Evolutionary conservation across 164 flowering plant species (phyloP), one percentile per base, ranked within the genome.

Genomic region (Berberis vulgaris): DNA sequence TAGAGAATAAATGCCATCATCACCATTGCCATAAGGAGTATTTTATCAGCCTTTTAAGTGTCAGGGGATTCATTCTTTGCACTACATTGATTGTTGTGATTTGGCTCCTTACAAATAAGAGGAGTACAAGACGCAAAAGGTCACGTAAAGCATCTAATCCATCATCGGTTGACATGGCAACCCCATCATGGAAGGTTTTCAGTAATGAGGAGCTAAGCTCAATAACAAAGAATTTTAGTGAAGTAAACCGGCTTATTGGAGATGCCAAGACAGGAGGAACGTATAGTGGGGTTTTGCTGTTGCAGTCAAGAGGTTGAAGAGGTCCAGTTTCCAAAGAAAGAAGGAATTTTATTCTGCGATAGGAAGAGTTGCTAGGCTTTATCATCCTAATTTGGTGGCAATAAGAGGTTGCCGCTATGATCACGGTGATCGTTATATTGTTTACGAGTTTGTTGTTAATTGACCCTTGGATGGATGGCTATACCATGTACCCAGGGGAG

Each of bases 261-360:
- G 96, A 89, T 80, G 86, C 91, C 66, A 92, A 92, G 72, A 88
- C 96, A 6, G 97, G 97, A 45, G 91, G 96, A 49, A 92, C 98
- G 2, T 92, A 85, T 59, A 78, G 90, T 66, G 98, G 98, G 57
- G 63, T 83, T 70, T 71, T 88, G 64, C 82, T 88, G 89, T 90
- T 44, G 97, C 92, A 38, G 86, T 93, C 47, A 93, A 93, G 76
- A 88, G 89, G 79, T 76, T 93, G 76, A 93, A 90, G 74, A 84
- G 92, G 75, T 85, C 95, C 43, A 87, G 80, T 66, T 86, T 85
- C 71, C 97, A 93, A 72, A 81, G 97, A 80, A 93, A 90, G 70
- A 88, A 88, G 72, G 98, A 93, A 71, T 93, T 93, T 65, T 87
- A 81, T 65, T 87, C 97, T 60, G 96, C 85, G 74, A 82, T 90